phyloP scores from a whole-genome alignment of 2,329 filamentous ascomycete genomes.

The Scedosporium minutisporum region DNA sequence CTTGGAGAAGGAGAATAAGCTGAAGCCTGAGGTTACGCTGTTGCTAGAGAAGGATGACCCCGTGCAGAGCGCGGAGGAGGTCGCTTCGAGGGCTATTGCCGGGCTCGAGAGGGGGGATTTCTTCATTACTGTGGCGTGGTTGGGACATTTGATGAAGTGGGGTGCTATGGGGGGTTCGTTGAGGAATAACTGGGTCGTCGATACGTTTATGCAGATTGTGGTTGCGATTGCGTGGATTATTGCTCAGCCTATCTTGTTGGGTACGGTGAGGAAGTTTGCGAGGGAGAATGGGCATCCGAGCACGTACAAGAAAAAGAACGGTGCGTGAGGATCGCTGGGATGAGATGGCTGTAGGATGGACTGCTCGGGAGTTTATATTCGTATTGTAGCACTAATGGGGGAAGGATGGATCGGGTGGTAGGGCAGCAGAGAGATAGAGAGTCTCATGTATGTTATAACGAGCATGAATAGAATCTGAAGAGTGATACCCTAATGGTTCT shows the following conservation, averaged over 20 bases:
- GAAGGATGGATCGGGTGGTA: too few relatives aligned
- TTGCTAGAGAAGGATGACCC: constrained; percentile 76
- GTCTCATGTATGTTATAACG: not conserved
- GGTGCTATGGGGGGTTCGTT: constrained; percentile 42
- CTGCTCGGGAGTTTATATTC: not conserved
- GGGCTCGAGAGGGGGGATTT: constrained; percentile 76
- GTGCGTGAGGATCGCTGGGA: not conserved
- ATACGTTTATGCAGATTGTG: constrained; percentile 47
- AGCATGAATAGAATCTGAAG: not conserved
- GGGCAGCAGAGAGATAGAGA: not conserved
- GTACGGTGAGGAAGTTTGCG: constrained; percentile 46
- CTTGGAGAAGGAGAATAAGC: constrained; percentile 61
- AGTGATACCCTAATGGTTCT: not conserved
- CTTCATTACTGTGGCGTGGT: constrained; percentile 63
- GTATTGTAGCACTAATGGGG: not conserved
- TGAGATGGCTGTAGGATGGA: not conserved
- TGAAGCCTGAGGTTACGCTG: constrained; percentile 72
- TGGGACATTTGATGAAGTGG: constrained; percentile 65
- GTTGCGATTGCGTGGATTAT: constrained; percentile 48
- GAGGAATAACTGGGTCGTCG: constrained; percentile 50
- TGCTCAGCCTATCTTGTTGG: constrained; percentile 44
- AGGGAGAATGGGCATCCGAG: constrained; percentile 50
- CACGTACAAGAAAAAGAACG: constrained; percentile 29
- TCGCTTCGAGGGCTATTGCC: constrained; percentile 59
- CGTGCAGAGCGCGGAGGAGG: constrained; percentile 65